A percentile compares a stretch with the other conserved stretches of the same genome.
These are phyloP conservation scores for Cladosporium sp. DNA, from an alignment of 2,329 filamentous ascomycete species.

Conservation along the genomic window DNA sequence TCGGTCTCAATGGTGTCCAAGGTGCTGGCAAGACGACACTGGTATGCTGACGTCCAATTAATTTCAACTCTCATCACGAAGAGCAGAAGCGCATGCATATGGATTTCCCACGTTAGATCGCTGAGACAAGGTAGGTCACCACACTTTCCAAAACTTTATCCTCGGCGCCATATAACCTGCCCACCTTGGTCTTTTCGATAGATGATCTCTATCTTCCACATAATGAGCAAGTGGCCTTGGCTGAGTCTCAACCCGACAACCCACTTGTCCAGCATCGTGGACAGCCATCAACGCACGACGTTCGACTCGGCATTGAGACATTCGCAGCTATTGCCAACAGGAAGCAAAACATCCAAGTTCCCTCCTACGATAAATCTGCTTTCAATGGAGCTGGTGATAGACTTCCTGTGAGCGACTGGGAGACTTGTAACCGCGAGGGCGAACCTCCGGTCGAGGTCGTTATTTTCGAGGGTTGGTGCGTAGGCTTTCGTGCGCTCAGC, in stretches of 20 bases:
- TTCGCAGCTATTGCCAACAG: constrained; percentile 56
- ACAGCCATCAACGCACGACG: constrained; percentile 79
- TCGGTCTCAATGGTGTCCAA: constrained; percentile 88
- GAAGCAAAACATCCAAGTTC: constrained; percentile 55
- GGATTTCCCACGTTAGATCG: neutral
- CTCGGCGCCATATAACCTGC: constrained; percentile 53
- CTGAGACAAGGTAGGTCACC: constrained; percentile 32
- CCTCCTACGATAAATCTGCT: constrained; percentile 78
- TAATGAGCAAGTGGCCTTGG: constrained; percentile 61
- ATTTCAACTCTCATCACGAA: neutral
- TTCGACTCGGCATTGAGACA: constrained; percentile 58
- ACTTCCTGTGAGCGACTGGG: constrained; percentile 59
- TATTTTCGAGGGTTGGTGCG: constrained; percentile 86
- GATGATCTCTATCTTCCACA: constrained; percentile 87
- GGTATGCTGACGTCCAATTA: constrained; percentile 39
- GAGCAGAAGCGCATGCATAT: no score
- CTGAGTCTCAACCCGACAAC: constrained; percentile 63
- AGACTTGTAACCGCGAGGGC: constrained; percentile 50
- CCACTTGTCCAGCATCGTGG: constrained; percentile 75
- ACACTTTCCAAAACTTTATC: constrained; percentile 61
- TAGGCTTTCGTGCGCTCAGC: constrained; percentile 70
- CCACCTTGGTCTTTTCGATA: constrained; percentile 71
- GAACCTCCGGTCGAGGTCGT: constrained; percentile 55
- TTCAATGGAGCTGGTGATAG: constrained; percentile 75
- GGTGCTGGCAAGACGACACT: constrained; percentile 90